Evolutionary conservation across 1,284 basidiomycete genomes (phyloP), one percentile per base, ranked within the genome.

Genomic region (Puccinia hordei): DNA sequence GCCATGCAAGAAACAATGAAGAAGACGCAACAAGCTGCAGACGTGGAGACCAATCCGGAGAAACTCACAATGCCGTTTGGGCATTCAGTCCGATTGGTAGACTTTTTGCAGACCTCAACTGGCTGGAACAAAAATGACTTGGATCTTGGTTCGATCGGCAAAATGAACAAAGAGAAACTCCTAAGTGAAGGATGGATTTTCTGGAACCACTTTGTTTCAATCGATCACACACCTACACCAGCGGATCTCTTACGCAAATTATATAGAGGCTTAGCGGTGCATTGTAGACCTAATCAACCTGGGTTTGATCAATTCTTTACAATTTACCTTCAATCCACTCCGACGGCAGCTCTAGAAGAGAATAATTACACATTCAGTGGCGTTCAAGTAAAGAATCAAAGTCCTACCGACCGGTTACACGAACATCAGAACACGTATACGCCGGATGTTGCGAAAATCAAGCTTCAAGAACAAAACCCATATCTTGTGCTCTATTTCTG

Each of bases 1-100:
- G n/a, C n/a, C n/a, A n/a, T n/a, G n/a, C 59, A 61, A 38, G 30
- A 61, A 35, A 61, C 59, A 13, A 61, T 61, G 59, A 3, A 61
- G 30, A 61, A 35, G 33, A 61, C 59, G 2, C 30, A 35, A 61
- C 24, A 10, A 61, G 9, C 30, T 35, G 27, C 59, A 61, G 8
- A 57, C 27, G 15, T 6, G 35, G 33, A 35, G 10, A 35, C 59
- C 33, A 13, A 33, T 61, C 2, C 30, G 17, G 59, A 61, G 33
- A 38, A 61, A 4, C 12, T 61, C 33, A 61, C 8, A 2, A 38
- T 38, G 59, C 27, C 59, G 19, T 61, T 61, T 38, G 33, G 59
- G 27, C 33, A 33, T 61, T 22, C 33, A 15, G 59, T 61, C 35
- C 59, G 9, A 19, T 35, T 61, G 27, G 27, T 61, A 35, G 27